Base-by-base conservation (phyloP, 2,329 filamentous ascomycete genomes). In the Mycogone perniciosa region DNA sequence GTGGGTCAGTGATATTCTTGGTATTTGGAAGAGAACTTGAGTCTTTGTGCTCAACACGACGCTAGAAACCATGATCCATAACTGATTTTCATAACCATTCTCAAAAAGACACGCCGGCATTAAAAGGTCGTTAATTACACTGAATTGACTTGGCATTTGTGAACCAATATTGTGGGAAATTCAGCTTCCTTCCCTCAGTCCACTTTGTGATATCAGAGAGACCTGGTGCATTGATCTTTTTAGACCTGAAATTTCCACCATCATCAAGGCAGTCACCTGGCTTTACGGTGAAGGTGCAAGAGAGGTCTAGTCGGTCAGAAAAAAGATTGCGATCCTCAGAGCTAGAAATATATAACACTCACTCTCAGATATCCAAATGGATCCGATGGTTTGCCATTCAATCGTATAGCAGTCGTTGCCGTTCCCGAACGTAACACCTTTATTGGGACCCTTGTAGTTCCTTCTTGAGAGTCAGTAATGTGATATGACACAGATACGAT, bases 1-100 rank as follows among this genome's bases (percentile, higher is more conserved):
- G 2, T 75, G 75, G 65, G 34, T 65, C 13, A 49, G 51, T 8
- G 66, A 67, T 34, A 20, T 48, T 29, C 7, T 48, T 4, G 38
- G 38, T n/a, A 48, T 48, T 2, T 48, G 39, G 34, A 61, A 63
- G 46, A 61, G 49, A 55, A 42, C 8, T 35, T 31, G 39, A n/a
- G 20, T 3, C 20, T 20, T 20, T 20, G 20, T 20, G 20, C 20
- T 20, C 20, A 20, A 20, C 20, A 20, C 20, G 20, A 20, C 20
- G 20, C 20, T 20, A 20, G 20, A 20, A 20, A 20, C 20, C 3
- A 20, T 20, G 2, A 20, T 20, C 3, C 20, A 20, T 20, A 20
- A 20, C 20, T 20, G 20, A 2, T 3, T 2, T 20, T 20, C 20
- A 20, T 20, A 20, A 20, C 20, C 20, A 20, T 20, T 3, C 20